Conservation (phyloP, 352 stramenopile genomes). For the Aphanomyces astaci region DNA sequence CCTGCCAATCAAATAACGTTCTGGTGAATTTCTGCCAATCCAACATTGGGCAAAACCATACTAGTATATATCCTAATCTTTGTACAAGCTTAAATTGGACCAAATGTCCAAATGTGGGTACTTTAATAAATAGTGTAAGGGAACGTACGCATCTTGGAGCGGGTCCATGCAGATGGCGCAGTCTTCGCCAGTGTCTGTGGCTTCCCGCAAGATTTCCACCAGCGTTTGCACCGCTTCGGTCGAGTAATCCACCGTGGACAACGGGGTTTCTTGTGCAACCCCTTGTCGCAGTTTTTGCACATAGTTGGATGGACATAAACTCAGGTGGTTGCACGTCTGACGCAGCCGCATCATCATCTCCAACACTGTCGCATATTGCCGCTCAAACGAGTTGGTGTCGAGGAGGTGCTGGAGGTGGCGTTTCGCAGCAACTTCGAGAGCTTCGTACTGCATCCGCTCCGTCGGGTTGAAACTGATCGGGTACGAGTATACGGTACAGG, state of each 20-base stretch:
- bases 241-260: not conserved
- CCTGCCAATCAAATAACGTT: no score
- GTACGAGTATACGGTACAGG: constrained; percentile 4
- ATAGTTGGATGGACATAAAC: not conserved
- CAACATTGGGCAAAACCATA: no score
- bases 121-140: no score
- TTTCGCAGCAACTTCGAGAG: not conserved
- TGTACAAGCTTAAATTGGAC: no score
- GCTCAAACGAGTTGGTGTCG: not conserved
- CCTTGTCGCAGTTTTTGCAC: not conserved
- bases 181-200: not conserved
- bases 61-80: no score
- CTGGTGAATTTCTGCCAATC: no score
- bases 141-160: constrained; percentile 5
- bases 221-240: not conserved
- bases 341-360: constrained; percentile 11
- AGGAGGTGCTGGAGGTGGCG: not conserved
- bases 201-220: constrained; percentile 7
- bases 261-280: not conserved
- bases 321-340: constrained; percentile 3
- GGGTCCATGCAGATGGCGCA: constrained; percentile 9
- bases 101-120: no score
- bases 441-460: not conserved
- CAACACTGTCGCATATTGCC: not conserved
- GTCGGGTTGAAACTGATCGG: not conserved